Evolutionary conservation across 208 protist genomes (phyloP), one percentile per base, ranked within the genome.

Genomic region (Trichomonas tenax): DNA sequence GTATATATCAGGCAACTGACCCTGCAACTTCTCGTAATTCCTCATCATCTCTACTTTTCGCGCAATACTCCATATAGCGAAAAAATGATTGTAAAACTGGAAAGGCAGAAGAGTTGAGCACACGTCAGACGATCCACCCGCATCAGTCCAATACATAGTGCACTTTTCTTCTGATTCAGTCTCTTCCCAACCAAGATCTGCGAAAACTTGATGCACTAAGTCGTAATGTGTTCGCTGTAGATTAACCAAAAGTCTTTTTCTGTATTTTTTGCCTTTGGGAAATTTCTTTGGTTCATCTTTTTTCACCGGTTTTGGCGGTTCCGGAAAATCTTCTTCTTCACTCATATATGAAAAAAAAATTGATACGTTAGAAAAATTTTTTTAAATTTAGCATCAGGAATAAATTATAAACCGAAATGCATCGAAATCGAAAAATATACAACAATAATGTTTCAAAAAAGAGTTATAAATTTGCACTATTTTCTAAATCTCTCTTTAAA

Each of bases 41-140:
- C 82, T 34, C 45, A 40, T 2, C 14, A 89, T 34, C 40, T 89
- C 82, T 9, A 89, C 82, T 89, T 89, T 89, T 31, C 82, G 1
- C 0, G 82, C 82, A 31, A 89, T 89, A 48, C 40, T 17, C 82
- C 82, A 89, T 17, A 89, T 46, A n/a, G 34, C 82, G 8, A 21
- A 36, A 31, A 89, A 89, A 89, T 89, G 82, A 46, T 89, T 89
- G 38, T 89, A 89, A 89, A 89, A 89, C 23, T 89, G 82, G 34
- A 34, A 89, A 44, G 82, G 82, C 6, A 44, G 82, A 44, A 89
- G 38, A 46, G 38, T 46, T 17, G 82, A 89, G 15, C 34, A 34
- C 4, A 46, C 40, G 0, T 89, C 82, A 46, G 38, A 44, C 31
- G 82, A 89, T 41, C 82, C 82, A 46, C 82, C 82, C n/a, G 38